Evolutionary conservation across 2,329 filamentous ascomycete genomes (phyloP).

Genomic region (Pseudocercospora eumusae): DNA sequence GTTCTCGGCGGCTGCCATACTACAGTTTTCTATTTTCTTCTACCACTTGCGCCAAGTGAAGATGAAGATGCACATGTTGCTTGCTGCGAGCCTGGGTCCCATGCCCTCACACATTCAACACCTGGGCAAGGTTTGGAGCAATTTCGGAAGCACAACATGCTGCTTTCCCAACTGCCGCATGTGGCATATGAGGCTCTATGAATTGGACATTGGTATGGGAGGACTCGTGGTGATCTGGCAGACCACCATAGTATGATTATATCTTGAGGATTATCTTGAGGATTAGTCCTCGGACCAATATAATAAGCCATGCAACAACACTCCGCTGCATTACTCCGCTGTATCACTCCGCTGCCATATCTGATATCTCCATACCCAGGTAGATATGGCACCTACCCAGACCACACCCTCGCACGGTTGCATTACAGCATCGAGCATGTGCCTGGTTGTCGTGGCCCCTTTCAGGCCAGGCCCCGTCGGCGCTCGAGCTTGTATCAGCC

Average conservation of each 20-base stretch:
- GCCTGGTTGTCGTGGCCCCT: neutral
- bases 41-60: neutral
- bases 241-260: no score
- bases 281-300: no score
- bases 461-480: conserved; percentile 3
- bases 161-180: conserved; percentile 7
- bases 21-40: no score
- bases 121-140: conserved; percentile 8
- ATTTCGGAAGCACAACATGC: neutral
- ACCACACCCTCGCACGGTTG: conserved; percentile 1
- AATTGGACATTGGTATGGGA: no score
- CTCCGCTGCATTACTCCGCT: no score
- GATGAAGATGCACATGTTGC: neutral
- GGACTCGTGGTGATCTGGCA: neutral
- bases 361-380: neutral
- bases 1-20: no score
- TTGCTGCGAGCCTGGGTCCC: neutral
- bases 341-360: neutral
- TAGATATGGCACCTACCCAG: no score
- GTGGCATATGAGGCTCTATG: conserved; percentile 3
- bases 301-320: no score
- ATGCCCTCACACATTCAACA: neutral
- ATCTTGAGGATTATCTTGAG: neutral
- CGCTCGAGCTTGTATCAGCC: no score
- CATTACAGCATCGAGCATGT: conserved; percentile 10